phyloP scores from a whole-genome alignment of 257 asterid genomes.

The Fraxinus pennsylvanica region DNA sequence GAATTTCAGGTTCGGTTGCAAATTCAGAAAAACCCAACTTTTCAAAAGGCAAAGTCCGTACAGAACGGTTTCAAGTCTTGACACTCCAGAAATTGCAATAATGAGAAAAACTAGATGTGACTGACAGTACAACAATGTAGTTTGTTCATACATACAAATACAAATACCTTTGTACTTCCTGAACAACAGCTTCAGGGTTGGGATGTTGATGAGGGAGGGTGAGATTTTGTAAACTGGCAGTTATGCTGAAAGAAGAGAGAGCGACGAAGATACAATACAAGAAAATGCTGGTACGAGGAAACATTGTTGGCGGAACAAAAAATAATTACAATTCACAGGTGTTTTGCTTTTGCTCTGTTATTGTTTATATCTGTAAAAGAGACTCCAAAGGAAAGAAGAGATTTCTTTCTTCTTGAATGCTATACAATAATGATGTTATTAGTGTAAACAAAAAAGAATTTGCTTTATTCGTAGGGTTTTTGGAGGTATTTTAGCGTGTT shows the following conservation, averaged over 20 bases:
- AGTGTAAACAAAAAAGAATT: neutral
- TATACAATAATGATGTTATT: slow-evolving; percentile 27
- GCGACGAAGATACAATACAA: slow-evolving; percentile 29
- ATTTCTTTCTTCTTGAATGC: slow-evolving; percentile 22
- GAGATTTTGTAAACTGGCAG: slow-evolving; percentile 37
- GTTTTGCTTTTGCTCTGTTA: neutral
- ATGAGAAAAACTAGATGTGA: slow-evolving; percentile 22
- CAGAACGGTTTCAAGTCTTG: neutral
- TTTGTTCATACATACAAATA: neutral
- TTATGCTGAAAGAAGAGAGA: slow-evolving; percentile 23
- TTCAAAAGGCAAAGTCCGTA: slow-evolving; percentile 3
- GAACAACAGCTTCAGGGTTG: slow-evolving; percentile 47
- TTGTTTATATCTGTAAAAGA: slow-evolving; percentile 15
- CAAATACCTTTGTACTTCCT: slow-evolving; percentile 45
- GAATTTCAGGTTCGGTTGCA: neutral
- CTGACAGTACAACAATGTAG: neutral
- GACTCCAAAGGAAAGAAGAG: slow-evolving; percentile 23
- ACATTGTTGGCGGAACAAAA: slow-evolving; percentile 33
- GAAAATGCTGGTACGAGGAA: slow-evolving; percentile 36
- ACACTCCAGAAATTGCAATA: neutral
- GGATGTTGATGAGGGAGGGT: slow-evolving; percentile 54
- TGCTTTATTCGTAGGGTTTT: slow-evolving; percentile 15
- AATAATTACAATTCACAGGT: neutral
- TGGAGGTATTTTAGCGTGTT: neutral
- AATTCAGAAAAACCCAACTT: slow-evolving; percentile 24